Evolutionary conservation across 1,139 yeast genomes (phyloP), one percentile per base, ranked within the genome.

Genomic region (Hemisphaericaspora lyxosophila): DNA sequence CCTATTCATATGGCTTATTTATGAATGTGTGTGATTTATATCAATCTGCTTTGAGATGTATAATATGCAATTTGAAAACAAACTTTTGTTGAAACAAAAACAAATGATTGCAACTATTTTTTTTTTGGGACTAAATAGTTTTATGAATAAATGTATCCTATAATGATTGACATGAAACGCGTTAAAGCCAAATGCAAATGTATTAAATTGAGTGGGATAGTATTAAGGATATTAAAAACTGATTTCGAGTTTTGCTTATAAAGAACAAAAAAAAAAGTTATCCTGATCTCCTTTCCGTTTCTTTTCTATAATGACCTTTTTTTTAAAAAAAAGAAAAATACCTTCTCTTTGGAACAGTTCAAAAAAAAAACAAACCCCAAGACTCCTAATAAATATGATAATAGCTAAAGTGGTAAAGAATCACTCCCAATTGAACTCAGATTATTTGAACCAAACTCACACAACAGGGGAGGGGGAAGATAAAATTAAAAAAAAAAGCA

Each of bases 1-100:
- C 13, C 20, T 31, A 19, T 31, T 25, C 38, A 35, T 35, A 23
- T 29, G 30, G 8, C 8, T 13, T 15, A 5, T 20, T 3, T 16
- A 12, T 26, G 17, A 14, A 5, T 12, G 15, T 11, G 7, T 33
- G 18, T 18, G 14, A 5, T 13, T 26, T 11, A 26, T 26, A 7
- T 11, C 14, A 13, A 7, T 12, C 6, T 26, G 5, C 11, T 20
- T 20, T 8, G 11, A 8, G 11, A 8, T 20, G 3, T 20, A 13
- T 8, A 12, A 11, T 7, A n/a, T 12, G 20, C 30, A 27, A 27
- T 20, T 8, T 20, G 30, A 27, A 24, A 24, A 24, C 26, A 24
- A 24, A 24, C 26, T 6, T 24, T 19, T 19, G 27, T 5, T 25
- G 16, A 8, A 16, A 26, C 8, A 15, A 26, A 26, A 15, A 26